Evolutionary conservation across 768 basidiomycete species (phyloP).

Genomic region (Panaeolus cyanescens): DNA sequence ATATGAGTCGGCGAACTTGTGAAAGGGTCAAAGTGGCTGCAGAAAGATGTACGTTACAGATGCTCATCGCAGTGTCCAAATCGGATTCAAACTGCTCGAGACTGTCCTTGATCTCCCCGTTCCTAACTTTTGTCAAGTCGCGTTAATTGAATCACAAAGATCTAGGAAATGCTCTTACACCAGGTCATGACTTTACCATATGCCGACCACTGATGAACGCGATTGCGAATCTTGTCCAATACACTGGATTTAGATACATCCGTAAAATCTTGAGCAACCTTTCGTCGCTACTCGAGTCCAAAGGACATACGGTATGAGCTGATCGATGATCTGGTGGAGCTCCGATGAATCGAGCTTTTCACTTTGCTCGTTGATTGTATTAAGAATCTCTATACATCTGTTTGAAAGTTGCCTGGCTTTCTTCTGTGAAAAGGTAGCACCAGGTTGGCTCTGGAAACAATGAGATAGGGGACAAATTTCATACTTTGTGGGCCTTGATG

Average conservation of each 20-base stretch:
- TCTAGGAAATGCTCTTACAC: slow-evolving; percentile 29
- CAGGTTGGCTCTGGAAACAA: slow-evolving; percentile 1
- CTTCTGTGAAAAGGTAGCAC: slow-evolving; percentile 27
- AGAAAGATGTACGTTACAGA: slow-evolving; percentile 39
- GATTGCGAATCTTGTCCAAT: slow-evolving; percentile 38
- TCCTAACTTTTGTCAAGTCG: slow-evolving; percentile 38
- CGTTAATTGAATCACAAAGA: not conserved
- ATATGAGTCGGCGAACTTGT: not conserved
- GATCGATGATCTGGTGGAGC: slow-evolving; percentile 39
- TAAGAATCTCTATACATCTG: slow-evolving; percentile 42
- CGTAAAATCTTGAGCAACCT: not conserved
- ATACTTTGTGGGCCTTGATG: slow-evolving; percentile 51
- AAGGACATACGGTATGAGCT: slow-evolving; percentile 42
- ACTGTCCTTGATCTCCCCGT: slow-evolving; percentile 45
- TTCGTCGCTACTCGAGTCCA: not conserved
- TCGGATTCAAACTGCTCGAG: slow-evolving; percentile 45
- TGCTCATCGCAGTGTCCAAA: slow-evolving; percentile 40
- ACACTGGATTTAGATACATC: slow-evolving; percentile 31
- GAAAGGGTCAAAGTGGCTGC: not conserved
- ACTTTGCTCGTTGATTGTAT: slow-evolving; percentile 40
- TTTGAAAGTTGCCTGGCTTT: slow-evolving; percentile 43
- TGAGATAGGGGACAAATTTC: not conserved
- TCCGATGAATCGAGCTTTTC: slow-evolving; percentile 40
- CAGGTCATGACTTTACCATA: slow-evolving; percentile 39
- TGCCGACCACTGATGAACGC: slow-evolving; percentile 39